Evolutionary conservation across 2,329 filamentous ascomycete species (phyloP).

Genomic region (Rhytidhysteron rufulum): DNA sequence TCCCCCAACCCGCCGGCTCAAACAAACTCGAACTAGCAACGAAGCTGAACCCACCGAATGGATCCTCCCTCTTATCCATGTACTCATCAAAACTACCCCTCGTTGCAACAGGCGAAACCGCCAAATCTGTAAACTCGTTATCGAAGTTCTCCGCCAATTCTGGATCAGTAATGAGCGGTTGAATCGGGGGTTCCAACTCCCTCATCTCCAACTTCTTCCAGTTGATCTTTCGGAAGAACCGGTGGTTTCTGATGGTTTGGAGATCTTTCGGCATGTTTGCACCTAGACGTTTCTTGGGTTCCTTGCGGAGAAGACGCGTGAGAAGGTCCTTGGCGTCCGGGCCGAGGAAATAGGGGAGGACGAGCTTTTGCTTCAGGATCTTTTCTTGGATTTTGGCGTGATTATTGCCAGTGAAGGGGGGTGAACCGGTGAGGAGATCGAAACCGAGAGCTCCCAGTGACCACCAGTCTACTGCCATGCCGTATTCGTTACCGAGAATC

Average conservation of each 20-base stretch:
- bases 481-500: constrained; percentile 81
- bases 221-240: constrained; percentile 96
- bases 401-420: constrained; percentile 87
- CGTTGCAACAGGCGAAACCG: constrained; percentile 66
- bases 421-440: constrained; percentile 87
- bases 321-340: constrained; percentile 92
- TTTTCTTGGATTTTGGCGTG: constrained; percentile 94
- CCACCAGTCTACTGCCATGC: constrained; percentile 98
- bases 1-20: constrained; percentile 32
- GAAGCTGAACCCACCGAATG: constrained; percentile 53
- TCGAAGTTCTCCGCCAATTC: constrained; percentile 96
- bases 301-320: constrained; percentile 83
- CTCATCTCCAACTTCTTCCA: constrained; percentile 82
- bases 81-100: constrained; percentile 14
- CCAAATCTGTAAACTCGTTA: constrained; percentile 82
- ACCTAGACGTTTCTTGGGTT: constrained; percentile 85
- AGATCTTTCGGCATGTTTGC: constrained; percentile 87
- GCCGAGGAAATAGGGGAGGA: constrained; percentile 84
- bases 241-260: constrained; percentile 78
- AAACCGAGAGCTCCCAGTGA: constrained; percentile 89
- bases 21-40: constrained; percentile 50
- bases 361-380: constrained; percentile 88
- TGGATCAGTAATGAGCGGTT: constrained; percentile 90
- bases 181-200: constrained; percentile 83
- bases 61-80: constrained; percentile 38